Evolutionary conservation across 306 rosid species (phyloP), one percentile per base, ranked within the genome.

Genomic region (Fagus crenata): DNA sequence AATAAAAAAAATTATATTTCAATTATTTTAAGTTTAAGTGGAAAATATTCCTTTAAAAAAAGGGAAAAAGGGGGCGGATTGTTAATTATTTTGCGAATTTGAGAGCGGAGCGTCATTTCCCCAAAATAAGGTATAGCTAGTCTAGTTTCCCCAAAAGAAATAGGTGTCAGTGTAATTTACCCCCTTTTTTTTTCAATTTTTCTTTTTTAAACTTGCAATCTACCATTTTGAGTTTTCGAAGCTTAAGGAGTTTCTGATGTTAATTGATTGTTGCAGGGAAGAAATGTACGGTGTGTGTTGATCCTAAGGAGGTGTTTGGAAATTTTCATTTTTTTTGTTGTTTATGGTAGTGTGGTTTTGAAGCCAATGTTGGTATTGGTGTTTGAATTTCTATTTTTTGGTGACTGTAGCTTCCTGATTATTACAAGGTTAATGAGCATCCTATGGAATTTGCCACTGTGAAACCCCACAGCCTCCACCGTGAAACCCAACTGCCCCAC

Each of bases 381-480:
- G 71, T 59, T 64, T 84, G 69, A 65, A 2, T 2, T 46, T 46
- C 11, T 46, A 41, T 64, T n/a, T 81, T 87, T 81, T 81, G 15
- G 49, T 86, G 28, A 40, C 60, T 73, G 87, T 86, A 96, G 99
- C 98, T 96, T 84, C 99, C 99, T 33, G 99, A 96, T 83, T 96
- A 96, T 84, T 90, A 82, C 6, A 97, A 96, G 77, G 92, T 96
- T 72, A 92, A 92, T 73, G 89, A 92, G 59, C 86, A 89, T 86
- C 99, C 99, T 14, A 96, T 96, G 99, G 99, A 96, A 88, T 96
- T 96, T 43, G 84, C 99, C 40, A 96, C 98, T 0, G 89, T 96
- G 84, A 85, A n/a, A n/a, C n/a, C n/a, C n/a, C n/a, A n/a, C n/a
- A n/a, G n/a, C n/a, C n/a, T n/a, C n/a, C n/a, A n/a, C n/a, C n/a